phyloP scores from a whole-genome alignment of 805 yeast genomes.

The Suhomyces pyralidae region DNA sequence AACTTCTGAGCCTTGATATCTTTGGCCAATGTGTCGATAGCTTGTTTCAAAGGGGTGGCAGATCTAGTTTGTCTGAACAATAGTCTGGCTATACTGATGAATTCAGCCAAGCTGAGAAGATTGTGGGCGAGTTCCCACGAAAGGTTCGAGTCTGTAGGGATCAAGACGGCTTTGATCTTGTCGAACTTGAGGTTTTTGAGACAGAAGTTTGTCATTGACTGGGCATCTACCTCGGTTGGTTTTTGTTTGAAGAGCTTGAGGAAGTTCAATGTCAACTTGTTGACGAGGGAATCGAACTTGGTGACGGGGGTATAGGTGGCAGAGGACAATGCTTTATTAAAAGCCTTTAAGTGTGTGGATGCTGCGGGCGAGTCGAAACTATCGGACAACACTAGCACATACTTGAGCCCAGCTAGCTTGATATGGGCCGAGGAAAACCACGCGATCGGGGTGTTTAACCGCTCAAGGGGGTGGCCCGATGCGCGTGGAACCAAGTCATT shows the following conservation, averaged over 20 bases:
- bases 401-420: conserved; percentile 34
- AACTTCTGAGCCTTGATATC: conserved; percentile 9
- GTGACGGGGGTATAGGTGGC: neutral
- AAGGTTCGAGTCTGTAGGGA: conserved; percentile 6
- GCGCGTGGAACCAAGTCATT: conserved; percentile 12
- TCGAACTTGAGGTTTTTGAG: conserved; percentile 29
- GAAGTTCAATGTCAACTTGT: conserved; percentile 25
- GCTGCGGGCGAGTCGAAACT: conserved; percentile 21
- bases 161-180: conserved; percentile 18
- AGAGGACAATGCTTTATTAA: conserved; percentile 22
- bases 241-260: conserved; percentile 23
- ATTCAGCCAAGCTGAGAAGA: conserved; percentile 11
- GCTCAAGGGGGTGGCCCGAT: neutral
- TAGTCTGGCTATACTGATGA: conserved; percentile 2
- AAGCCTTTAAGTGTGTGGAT: conserved; percentile 18
- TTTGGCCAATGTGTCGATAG: conserved; percentile 10
- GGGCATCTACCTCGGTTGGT: conserved; percentile 17
- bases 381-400: conserved; percentile 37
- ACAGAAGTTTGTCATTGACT: conserved; percentile 26
- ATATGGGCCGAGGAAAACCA: conserved; percentile 12
- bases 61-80: neutral
- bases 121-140: conserved; percentile 19
- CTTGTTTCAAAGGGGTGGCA: conserved; percentile 9
- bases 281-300: conserved; percentile 23
- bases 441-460: neutral